These are phyloP conservation scores for Claviceps sp. DNA, from an alignment of 2,329 filamentous ascomycete species.

Conservation along the genomic window DNA sequence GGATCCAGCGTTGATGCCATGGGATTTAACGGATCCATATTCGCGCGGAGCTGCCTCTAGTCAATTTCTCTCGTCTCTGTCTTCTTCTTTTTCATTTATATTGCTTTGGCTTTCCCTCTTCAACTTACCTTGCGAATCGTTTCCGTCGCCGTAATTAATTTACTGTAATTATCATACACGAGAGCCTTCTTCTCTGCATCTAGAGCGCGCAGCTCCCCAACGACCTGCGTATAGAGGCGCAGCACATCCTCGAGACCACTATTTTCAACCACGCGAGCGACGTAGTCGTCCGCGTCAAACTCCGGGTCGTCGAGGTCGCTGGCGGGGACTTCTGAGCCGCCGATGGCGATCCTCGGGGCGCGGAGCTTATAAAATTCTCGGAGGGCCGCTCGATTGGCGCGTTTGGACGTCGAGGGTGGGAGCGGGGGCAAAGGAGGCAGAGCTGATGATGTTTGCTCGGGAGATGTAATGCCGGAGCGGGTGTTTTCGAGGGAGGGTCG, in stretches of 20 bases:
- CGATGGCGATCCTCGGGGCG: conserved; percentile 31
- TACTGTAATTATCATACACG: conserved; percentile 97
- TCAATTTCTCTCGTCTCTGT: neutral
- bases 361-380: conserved; percentile 86
- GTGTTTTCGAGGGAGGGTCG: conserved; percentile 59
- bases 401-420: conserved; percentile 25
- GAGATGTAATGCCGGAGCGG: conserved; percentile 46
- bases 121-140: conserved; percentile 65
- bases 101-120: neutral
- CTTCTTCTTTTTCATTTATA: neutral
- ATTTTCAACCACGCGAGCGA: conserved; percentile 45
- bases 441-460: conserved; percentile 20
- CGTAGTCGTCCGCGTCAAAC: conserved; percentile 62
- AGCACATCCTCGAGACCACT: conserved; percentile 56
- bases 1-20: conserved; percentile 60
- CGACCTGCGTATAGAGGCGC: conserved; percentile 54
- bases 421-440: conserved; percentile 13
- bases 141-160: conserved; percentile 90
- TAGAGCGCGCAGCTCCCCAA: conserved; percentile 74
- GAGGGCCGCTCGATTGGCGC: conserved; percentile 69
- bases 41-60: conserved; percentile 53
- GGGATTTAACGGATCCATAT: conserved; percentile 67
- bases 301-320: conserved; percentile 60
- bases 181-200: conserved; percentile 94
- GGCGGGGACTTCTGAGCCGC: conserved; percentile 43